Evolutionary conservation across 768 basidiomycete genomes (phyloP).

Genomic region (Rhizopogon sp.): DNA sequence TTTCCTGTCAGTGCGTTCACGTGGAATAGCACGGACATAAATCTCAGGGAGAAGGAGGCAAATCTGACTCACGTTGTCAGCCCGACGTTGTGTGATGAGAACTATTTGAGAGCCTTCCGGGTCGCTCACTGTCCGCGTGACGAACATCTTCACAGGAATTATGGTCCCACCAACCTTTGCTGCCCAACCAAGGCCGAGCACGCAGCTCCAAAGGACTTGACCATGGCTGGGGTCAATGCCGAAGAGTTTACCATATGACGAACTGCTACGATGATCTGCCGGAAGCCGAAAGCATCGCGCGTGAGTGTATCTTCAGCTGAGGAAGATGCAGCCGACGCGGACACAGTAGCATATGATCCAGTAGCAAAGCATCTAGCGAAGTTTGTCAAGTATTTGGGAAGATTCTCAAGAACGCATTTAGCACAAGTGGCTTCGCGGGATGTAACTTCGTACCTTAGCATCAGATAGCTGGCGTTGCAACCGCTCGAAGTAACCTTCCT

Average conservation of each 20-base stretch:
- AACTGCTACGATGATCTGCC: slow-evolving; percentile 73
- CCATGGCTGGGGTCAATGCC: slow-evolving; percentile 81
- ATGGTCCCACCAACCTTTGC: slow-evolving; percentile 50
- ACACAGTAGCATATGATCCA: slow-evolving; percentile 55
- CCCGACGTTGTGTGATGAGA: slow-evolving; percentile 60
- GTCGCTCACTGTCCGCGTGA: slow-evolving; percentile 40
- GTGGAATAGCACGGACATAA: slow-evolving; percentile 57
- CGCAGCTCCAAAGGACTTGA: slow-evolving; percentile 70
- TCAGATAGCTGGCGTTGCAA: slow-evolving; percentile 54
- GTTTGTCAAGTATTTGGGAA: slow-evolving; percentile 63
- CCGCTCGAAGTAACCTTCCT: slow-evolving; percentile 47
- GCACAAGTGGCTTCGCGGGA: too few relatives aligned
- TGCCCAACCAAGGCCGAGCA: slow-evolving; percentile 72
- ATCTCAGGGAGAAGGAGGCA: neutral
- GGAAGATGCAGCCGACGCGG: slow-evolving; percentile 17
- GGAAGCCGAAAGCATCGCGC: slow-evolving; percentile 83
- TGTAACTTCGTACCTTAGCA: slow-evolving; percentile 40
- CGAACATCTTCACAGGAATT: slow-evolving; percentile 57
- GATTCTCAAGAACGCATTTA: slow-evolving; percentile 35
- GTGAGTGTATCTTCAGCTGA: slow-evolving; percentile 34
- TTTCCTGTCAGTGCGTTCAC: slow-evolving; percentile 76
- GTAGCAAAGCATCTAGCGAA: slow-evolving; percentile 72
- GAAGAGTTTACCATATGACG: slow-evolving; percentile 64
- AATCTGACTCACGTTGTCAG: slow-evolving; percentile 49
- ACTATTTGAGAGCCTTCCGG: slow-evolving; percentile 50